A percentile compares a stretch with the other conserved stretches of the same genome.
phyloP scores from a whole-genome alignment of 1,284 basidiomycete genomes.

The Ceratobasidium theobromae region DNA sequence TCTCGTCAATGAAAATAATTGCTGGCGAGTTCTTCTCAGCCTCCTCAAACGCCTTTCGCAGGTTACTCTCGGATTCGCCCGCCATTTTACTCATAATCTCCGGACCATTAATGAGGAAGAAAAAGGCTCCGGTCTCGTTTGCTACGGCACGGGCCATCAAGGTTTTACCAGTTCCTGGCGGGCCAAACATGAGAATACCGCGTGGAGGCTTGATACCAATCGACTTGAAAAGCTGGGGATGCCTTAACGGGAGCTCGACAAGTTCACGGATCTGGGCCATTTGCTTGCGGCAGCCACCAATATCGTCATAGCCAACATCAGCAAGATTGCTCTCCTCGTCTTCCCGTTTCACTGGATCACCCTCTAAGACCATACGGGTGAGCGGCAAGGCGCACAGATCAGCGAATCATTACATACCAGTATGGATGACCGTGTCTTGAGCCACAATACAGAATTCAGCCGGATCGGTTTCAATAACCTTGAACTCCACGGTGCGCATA shows the following conservation, averaged over 20 bases:
- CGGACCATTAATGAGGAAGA: constrained; percentile 99
- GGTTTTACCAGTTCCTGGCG: constrained; percentile 96
- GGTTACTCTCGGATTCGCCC: constrained; percentile 95
- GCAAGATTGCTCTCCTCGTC: constrained; percentile 97
- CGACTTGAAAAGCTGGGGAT: constrained; percentile 99
- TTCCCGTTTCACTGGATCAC: constrained; percentile 97
- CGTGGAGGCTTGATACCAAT: constrained; percentile 99
- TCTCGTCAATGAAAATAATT: constrained; percentile 99
- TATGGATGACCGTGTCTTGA: constrained; percentile 95
- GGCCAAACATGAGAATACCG: constrained; percentile 95
- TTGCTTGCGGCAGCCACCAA: constrained; percentile 98
- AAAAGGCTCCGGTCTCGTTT: constrained; percentile 99
- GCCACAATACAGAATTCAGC: constrained; percentile 97
- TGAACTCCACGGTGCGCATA: constrained; percentile 98
- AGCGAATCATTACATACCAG: constrained; percentile 65
- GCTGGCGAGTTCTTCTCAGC: constrained; percentile 99
- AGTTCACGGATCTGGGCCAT: constrained; percentile 99
- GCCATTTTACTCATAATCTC: constrained; percentile 99
- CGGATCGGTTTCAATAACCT: constrained; percentile 94
- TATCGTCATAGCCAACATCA: constrained; percentile 99
- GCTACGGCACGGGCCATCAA: constrained; percentile 99
- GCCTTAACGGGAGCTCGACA: constrained; percentile 95
- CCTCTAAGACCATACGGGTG: constrained; percentile 76
- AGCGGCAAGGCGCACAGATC: too few relatives aligned
- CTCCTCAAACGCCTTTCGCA: constrained; percentile 98